These are phyloP conservation scores for Stephania cephalantha DNA, from an alignment of 164 flowering plant species.

Conservation along the genomic window DNA sequence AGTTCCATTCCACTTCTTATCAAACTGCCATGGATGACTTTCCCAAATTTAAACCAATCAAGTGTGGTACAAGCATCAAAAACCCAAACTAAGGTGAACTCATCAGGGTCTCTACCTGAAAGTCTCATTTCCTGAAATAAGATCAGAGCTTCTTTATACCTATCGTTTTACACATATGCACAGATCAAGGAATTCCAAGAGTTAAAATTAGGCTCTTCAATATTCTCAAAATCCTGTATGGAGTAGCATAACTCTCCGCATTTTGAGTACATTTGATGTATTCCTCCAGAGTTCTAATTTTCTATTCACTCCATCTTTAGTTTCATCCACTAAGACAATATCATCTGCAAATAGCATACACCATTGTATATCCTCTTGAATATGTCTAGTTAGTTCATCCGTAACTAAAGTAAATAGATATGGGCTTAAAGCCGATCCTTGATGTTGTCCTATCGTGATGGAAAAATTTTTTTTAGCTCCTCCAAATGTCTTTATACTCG, in stretches of 20 bases:
- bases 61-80: slow-evolving; percentile 11
- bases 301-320: too few species aligned
- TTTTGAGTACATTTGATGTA: slow-evolving; percentile 12
- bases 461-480: too few species aligned
- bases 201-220: slow-evolving; percentile 5
- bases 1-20: slow-evolving; percentile 8
- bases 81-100: slow-evolving; percentile 10
- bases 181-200: slow-evolving; percentile 17
- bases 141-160: slow-evolving; percentile 11
- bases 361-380: too few species aligned
- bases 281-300: too few species aligned
- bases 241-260: slow-evolving; percentile 6
- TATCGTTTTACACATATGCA: slow-evolving; percentile 12
- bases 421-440: too few species aligned
- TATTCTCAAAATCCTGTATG: slow-evolving; percentile 10
- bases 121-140: slow-evolving; percentile 14
- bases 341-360: too few species aligned
- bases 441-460: too few species aligned
- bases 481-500: too few species aligned
- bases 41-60: slow-evolving; percentile 2
- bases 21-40: slow-evolving; percentile 11
- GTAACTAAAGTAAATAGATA: too few species aligned
- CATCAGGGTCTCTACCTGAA: slow-evolving; percentile 12
- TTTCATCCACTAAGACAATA: too few species aligned
- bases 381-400: too few species aligned